Base-by-base conservation (phyloP, 139 green algal species). In the Spirogloea muscicola region DNA sequence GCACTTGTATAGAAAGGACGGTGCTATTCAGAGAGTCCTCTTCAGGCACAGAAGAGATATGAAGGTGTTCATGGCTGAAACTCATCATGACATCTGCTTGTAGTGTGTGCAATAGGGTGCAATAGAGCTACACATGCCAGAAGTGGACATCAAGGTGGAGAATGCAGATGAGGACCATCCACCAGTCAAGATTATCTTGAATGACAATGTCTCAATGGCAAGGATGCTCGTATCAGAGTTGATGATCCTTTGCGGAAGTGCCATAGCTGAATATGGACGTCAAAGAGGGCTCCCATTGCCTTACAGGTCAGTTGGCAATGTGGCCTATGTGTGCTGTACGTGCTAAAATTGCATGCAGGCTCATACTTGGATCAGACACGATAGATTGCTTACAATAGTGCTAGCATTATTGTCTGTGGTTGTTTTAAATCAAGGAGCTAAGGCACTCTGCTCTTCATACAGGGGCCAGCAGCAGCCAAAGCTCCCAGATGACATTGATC, bases 171-270 rank as follows among this genome's bases (percentile, higher is more conserved):
- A 25, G 4, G 49, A 39, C 10, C 33, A 46, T 1, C 79, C 82
- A 1, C 43, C 31, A 7, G 41, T 80, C 38, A 16, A 39, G 16
- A 29, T 73, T 27, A 9, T 34, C 31, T 33, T 49, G 5, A 51
- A 34, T 42, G 37, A 79, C 63, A 34, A 79, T 16, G 33, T 7
- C 39, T 33, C 25, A 5, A 31, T n/a, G 63, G 38, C 71, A 10
- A 42, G 71, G 37, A 33, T 42, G n/a, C 71, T 79, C 29, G 71
- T 79, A 18, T 77, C 62, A 9, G 71, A 96, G 85, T 87, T 95
- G 82, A 97, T 97, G 92, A 91, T 96, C 39, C 55, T 93, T 68
- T 87, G 88, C n/a, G 85, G 85, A 3, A 83, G 94, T 72, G 86
- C 68, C 0, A 75, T 83, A 18, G 88, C 81, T 0, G 42, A 55